These are phyloP conservation scores for Eucalyptus cloeziana DNA, from an alignment of 345 rosid genomes.

Conservation along the genomic window DNA sequence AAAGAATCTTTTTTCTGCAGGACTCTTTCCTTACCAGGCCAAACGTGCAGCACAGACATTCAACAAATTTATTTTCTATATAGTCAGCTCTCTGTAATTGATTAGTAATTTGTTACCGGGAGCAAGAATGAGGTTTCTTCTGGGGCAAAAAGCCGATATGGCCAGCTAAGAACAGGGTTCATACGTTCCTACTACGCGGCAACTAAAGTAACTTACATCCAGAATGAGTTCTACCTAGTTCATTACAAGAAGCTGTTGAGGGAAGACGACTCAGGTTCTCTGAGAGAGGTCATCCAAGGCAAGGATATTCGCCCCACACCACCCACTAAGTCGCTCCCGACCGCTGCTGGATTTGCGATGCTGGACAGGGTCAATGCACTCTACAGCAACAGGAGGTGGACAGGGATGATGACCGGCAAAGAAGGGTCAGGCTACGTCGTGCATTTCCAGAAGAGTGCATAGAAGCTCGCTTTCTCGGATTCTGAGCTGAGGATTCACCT, in stretches of 20 bases:
- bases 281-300: slow-evolving; percentile 6
- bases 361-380: slow-evolving; percentile 3
- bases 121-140: background rate
- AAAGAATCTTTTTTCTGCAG: background rate
- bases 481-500: slow-evolving; percentile 5
- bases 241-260: slow-evolving; percentile 8
- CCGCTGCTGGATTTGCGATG: background rate
- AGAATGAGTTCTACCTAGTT: background rate
- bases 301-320: slow-evolving; percentile 6
- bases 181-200: slow-evolving; percentile 5
- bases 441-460: background rate
- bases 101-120: background rate
- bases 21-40: background rate
- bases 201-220: background rate
- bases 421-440: background rate
- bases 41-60: background rate
- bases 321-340: background rate
- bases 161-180: slow-evolving; percentile 16
- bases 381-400: slow-evolving; percentile 23
- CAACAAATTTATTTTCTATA: background rate
- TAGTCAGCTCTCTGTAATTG: background rate
- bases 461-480: slow-evolving; percentile 1
- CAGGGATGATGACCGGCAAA: slow-evolving; percentile 1
- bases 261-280: background rate
- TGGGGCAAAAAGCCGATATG: background rate